Percentiles rank a stretch among this genome's conserved stretches.
phyloP scores from a whole-genome alignment of 495 filamentous ascomycete species.

The Aspergillus funiculosus region DNA sequence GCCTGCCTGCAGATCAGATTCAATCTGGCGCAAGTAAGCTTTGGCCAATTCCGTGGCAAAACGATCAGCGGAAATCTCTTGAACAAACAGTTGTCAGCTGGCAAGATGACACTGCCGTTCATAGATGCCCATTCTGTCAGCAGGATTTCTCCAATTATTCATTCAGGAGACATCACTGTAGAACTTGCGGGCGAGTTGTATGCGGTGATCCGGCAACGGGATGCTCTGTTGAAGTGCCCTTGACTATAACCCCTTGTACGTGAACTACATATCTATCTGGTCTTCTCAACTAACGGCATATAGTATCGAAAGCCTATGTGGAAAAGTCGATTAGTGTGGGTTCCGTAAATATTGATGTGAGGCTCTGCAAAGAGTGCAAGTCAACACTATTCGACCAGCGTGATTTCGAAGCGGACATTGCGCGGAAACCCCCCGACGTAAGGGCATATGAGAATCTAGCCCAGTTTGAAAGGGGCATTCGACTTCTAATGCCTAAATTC shows the following conservation, averaged over 20 bases:
- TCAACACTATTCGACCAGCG: conserved; percentile 74
- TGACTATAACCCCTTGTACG: conserved; percentile 70
- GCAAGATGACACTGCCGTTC: conserved; percentile 83
- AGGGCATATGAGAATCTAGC: conserved; percentile 79
- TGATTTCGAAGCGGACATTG: conserved; percentile 70
- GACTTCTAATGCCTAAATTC: conserved; percentile 76
- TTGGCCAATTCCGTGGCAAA: conserved; percentile 56
- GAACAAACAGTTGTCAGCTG: conserved; percentile 91
- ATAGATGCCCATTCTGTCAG: conserved; percentile 84
- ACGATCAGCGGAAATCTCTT: conserved; percentile 63
- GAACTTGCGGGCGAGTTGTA: conserved; percentile 86
- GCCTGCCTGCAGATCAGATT: conserved; percentile 57
- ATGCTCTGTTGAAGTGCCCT: conserved; percentile 77
- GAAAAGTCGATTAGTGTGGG: conserved; percentile 53
- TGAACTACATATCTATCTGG: conserved; percentile 9
- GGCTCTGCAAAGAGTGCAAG: conserved; percentile 89
- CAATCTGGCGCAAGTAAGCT: conserved; percentile 44
- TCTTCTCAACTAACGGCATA: conserved; percentile 19
- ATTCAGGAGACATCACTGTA: conserved; percentile 88
- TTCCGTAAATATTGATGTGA: conserved; percentile 67
- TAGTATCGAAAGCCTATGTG: conserved; percentile 43
- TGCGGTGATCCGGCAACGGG: conserved; percentile 78
- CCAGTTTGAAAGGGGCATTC: conserved; percentile 88
- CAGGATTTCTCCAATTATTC: conserved; percentile 89
- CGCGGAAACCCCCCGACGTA: conserved; percentile 65